Conservation (phyloP, 345 rosid genomes). For the Noccaea caerulescens region DNA sequence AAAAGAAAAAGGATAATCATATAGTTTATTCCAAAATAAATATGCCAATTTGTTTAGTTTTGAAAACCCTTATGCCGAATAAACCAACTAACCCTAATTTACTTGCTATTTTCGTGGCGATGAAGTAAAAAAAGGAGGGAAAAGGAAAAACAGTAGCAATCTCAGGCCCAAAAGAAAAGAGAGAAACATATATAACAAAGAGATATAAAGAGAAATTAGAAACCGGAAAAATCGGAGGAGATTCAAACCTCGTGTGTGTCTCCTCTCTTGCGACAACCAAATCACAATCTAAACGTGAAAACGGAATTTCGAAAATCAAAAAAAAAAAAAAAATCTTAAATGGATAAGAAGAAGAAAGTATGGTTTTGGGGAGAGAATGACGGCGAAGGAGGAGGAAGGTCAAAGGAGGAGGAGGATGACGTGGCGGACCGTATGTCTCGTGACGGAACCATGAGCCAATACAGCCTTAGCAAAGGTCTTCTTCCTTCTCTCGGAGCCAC, state of each 20-base stretch:
- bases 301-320: not conserved
- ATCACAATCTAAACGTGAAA: slow-evolving; percentile 10
- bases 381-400: not conserved
- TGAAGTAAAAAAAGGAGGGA: not conserved
- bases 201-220: slow-evolving; percentile 7
- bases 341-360: slow-evolving; percentile 43
- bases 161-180: not conserved
- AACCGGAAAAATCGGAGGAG: slow-evolving; percentile 11
- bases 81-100: not conserved
- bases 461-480: slow-evolving; percentile 62
- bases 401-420: slow-evolving; percentile 23
- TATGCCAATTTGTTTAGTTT: not conserved
- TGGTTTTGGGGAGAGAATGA: slow-evolving; percentile 42
- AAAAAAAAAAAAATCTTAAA: not conserved
- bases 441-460: slow-evolving; percentile 60
- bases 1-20: too few relatives aligned
- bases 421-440: slow-evolving; percentile 39
- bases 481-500: slow-evolving; percentile 80
- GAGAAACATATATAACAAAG: not conserved
- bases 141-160: not conserved
- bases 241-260: not conserved
- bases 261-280: not conserved
- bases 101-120: not conserved
- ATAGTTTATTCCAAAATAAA: too few relatives aligned
- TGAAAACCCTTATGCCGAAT: not conserved